Evolutionary conservation across 805 yeast species (phyloP).

Genomic region (Zygosaccharomyces bisporus): DNA sequence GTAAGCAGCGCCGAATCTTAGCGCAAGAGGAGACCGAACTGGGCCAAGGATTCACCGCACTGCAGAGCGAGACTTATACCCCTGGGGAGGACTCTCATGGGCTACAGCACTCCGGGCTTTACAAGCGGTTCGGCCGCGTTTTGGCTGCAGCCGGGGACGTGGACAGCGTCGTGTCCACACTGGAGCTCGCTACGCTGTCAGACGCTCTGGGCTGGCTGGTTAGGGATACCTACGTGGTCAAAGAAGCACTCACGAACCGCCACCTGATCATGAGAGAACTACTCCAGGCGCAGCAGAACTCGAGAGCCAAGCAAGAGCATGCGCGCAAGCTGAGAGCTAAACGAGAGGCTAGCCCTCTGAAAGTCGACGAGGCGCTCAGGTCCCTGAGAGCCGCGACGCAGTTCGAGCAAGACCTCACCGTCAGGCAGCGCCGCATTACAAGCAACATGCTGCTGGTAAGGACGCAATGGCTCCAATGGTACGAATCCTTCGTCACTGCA

Average conservation of each 20-base stretch:
- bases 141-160: constrained; percentile 70
- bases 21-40: constrained; percentile 56
- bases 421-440: constrained; percentile 76
- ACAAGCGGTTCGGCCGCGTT: constrained; percentile 73
- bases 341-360: constrained; percentile 75
- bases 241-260: constrained; percentile 89
- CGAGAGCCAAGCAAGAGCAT: constrained; percentile 63
- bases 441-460: constrained; percentile 80
- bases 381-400: constrained; percentile 74
- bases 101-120: constrained; percentile 43
- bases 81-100: neutral
- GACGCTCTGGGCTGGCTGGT: constrained; percentile 65
- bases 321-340: constrained; percentile 69
- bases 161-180: constrained; percentile 64
- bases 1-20: constrained; percentile 43
- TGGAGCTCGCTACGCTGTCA: constrained; percentile 69
- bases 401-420: constrained; percentile 69
- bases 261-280: constrained; percentile 90
- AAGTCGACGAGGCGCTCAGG: constrained; percentile 85
- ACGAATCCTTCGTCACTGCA: constrained; percentile 52
- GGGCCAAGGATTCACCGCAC: constrained; percentile 36
- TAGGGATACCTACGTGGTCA: constrained; percentile 78
- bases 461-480: constrained; percentile 45
- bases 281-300: constrained; percentile 68
- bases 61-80: constrained; percentile 27